phyloP scores from a whole-genome alignment of 202 grass and related monocot genomes.

The Brachypodium distachyon region DNA sequence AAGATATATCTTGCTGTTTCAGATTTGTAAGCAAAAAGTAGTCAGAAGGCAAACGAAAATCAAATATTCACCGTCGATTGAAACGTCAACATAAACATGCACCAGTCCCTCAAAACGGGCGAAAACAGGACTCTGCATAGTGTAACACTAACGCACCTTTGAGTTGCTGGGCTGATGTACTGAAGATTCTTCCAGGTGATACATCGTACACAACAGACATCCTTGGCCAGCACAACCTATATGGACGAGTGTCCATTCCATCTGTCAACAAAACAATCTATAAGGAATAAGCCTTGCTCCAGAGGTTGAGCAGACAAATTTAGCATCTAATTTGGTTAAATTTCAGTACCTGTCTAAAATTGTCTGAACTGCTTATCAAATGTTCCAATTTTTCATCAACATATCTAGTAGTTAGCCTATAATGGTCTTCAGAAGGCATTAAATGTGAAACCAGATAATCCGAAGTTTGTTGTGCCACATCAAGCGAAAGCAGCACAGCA shows the following conservation, averaged over 20 bases:
- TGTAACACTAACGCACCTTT: slow-evolving; percentile 38
- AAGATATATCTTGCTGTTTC: neutral
- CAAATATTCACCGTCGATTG: neutral
- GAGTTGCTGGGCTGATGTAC: slow-evolving; percentile 39
- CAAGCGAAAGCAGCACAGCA: slow-evolving; percentile 57
- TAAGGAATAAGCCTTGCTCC: slow-evolving; percentile 58
- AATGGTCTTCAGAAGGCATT: slow-evolving; percentile 20
- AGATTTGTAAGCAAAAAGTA: neutral
- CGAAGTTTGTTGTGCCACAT: slow-evolving; percentile 7
- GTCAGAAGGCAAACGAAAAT: neutral
- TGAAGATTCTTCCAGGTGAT: slow-evolving; percentile 60
- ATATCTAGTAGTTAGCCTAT: slow-evolving; percentile 70
- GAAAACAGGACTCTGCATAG: neutral
- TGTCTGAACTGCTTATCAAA: slow-evolving; percentile 44
- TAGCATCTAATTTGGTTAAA: slow-evolving; percentile 5
- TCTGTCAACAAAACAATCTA: slow-evolving; percentile 98
- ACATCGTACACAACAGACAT: slow-evolving; percentile 69
- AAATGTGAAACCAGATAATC: slow-evolving; percentile 14
- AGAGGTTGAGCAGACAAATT: neutral
- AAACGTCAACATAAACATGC: neutral
- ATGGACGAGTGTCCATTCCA: slow-evolving; percentile 95
- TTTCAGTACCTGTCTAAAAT: slow-evolving; percentile 71
- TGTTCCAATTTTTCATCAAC: slow-evolving; percentile 70
- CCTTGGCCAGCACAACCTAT: slow-evolving; percentile 82
- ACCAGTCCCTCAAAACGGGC: slow-evolving; percentile 6